Percentiles rank a stretch among this genome's conserved stretches.
Evolutionary conservation across 176 grass and related monocot genomes (phyloP).

Genomic region (Chloris gayana): DNA sequence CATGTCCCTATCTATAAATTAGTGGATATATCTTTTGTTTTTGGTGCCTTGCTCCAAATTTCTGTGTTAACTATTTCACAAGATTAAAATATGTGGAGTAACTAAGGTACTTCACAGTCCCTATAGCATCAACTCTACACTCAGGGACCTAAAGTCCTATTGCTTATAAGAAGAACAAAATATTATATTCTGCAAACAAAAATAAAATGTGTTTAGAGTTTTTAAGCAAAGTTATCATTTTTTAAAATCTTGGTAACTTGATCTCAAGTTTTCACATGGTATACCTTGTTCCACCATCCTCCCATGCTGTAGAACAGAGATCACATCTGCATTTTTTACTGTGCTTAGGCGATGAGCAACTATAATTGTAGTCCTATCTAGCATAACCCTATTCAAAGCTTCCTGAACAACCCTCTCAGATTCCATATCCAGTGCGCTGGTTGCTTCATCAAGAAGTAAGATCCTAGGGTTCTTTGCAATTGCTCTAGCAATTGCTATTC

Average conservation of each 20-base stretch:
- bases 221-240: neutral
- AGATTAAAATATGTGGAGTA: neutral
- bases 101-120: neutral
- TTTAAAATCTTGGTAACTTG: neutral
- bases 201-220: neutral
- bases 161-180: neutral
- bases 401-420: conserved; percentile 86
- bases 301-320: conserved; percentile 78
- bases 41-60: neutral
- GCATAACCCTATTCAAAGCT: conserved; percentile 79
- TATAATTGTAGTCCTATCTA: conserved; percentile 80
- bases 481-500: conserved; percentile 92
- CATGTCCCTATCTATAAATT: neutral
- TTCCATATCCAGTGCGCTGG: conserved; percentile 82
- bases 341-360: conserved; percentile 92
- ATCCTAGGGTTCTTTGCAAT: conserved; percentile 85
- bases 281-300: conserved; percentile 96
- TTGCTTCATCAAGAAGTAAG: conserved; percentile 93
- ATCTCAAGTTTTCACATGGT: conserved; percentile 7
- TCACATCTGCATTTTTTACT: conserved; percentile 74
- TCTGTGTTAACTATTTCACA: neutral
- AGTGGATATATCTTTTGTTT: neutral
- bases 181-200: neutral
- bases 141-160: neutral
- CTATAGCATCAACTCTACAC: neutral